These are phyloP conservation scores for Wickerhamomyces sp. DNA, from an alignment of 1,139 yeast species.

Conservation along the genomic window DNA sequence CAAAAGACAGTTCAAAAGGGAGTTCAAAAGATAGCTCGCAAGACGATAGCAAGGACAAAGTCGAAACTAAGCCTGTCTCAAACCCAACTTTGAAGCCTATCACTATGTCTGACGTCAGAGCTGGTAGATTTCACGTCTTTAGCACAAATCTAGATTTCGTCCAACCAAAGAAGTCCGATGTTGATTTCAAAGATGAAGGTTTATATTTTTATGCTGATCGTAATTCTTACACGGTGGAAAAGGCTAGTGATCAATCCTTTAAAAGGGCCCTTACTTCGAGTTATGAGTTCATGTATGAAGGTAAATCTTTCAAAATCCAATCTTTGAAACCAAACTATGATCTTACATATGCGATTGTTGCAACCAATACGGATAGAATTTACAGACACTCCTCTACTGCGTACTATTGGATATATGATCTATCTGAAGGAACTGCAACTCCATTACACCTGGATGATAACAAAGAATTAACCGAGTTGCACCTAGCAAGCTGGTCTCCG, in stretches of 20 bases:
- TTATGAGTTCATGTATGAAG: conserved; percentile 24
- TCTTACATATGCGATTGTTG: conserved; percentile 30
- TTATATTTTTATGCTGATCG: conserved; percentile 24
- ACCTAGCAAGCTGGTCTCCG: conserved; percentile 69
- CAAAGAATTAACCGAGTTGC: conserved; percentile 25
- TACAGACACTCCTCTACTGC: conserved; percentile 73
- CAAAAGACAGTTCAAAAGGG: too few species aligned
- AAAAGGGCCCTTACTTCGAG: conserved; percentile 35
- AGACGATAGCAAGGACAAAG: too few species aligned
- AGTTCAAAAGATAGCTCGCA: too few species aligned
- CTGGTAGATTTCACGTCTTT: conserved; percentile 27
- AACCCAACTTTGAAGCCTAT: too few species aligned
- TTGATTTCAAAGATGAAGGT: conserved; percentile 27
- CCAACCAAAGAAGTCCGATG: conserved; percentile 23
- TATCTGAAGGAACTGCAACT: conserved; percentile 28
- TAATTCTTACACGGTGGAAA: conserved; percentile 26
- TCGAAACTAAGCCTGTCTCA: too few species aligned
- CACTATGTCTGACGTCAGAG: conserved; percentile 26
- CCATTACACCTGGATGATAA: conserved; percentile 37
- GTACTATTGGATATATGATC: conserved; percentile 54
- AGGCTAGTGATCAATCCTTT: conserved; percentile 33
- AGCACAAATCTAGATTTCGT: conserved; percentile 27
- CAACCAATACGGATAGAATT: conserved; percentile 37
- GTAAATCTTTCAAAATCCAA: conserved; percentile 18
- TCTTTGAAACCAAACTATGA: conserved; percentile 26